Evolutionary conservation across 208 protist genomes (phyloP).

Genomic region (Sergeia podlipaevii): DNA sequence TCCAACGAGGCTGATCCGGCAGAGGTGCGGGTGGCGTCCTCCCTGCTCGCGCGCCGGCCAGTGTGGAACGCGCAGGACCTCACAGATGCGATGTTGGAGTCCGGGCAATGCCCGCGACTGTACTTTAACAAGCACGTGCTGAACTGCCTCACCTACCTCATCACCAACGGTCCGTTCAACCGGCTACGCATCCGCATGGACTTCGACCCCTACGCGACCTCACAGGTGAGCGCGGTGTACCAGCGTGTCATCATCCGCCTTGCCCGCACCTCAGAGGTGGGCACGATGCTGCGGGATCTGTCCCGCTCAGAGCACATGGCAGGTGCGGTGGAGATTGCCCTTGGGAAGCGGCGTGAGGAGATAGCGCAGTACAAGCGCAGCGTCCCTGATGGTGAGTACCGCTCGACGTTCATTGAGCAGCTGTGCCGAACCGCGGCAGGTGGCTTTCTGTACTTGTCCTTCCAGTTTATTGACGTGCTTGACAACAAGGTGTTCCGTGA

Average conservation of each 20-base stretch:
- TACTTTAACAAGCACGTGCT: conserved; percentile 67
- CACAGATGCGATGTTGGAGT: conserved; percentile 46
- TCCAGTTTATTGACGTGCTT: conserved; percentile 4
- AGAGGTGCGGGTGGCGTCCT: conserved; percentile 40
- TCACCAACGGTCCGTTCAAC: conserved; percentile 74
- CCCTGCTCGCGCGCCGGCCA: conserved; percentile 53
- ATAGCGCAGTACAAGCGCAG: conserved; percentile 12
- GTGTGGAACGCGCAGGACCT: conserved; percentile 57
- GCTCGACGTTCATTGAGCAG: conserved; percentile 30
- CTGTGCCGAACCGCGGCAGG: conserved; percentile 19
- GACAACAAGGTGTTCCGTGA: conserved; percentile 10
- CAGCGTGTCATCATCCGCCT: conserved; percentile 54
- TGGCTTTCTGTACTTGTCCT: conserved; percentile 11
- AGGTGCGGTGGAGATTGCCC: conserved; percentile 32
- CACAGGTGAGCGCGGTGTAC: conserved; percentile 22
- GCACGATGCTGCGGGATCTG: conserved; percentile 59
- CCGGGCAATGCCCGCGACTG: conserved; percentile 55
- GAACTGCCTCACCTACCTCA: conserved; percentile 59
- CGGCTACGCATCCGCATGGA: conserved; percentile 69
- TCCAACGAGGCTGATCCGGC: conserved; percentile 25
- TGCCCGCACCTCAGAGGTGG: conserved; percentile 49
- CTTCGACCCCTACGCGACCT: conserved; percentile 65
- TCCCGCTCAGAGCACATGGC: conserved; percentile 50
- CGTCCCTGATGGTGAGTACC: conserved; percentile 8
- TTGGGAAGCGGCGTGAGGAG: conserved; percentile 11